Evolutionary conservation across 164 flowering plant species (phyloP).

Genomic region (Akebia trifoliata): DNA sequence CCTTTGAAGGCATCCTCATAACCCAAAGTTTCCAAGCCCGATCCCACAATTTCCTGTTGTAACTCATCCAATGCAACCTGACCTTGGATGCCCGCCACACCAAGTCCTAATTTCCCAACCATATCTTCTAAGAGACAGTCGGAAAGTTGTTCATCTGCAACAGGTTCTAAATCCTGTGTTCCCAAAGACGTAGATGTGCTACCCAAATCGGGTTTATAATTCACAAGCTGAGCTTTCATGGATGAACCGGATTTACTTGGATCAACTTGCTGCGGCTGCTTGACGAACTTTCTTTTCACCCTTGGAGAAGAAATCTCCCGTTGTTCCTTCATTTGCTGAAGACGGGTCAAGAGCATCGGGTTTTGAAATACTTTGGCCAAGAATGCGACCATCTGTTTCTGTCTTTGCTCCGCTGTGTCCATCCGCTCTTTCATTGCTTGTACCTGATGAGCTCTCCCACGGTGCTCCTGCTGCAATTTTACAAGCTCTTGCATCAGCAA

Average conservation of each 20-base stretch:
- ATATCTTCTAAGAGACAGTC: too few species aligned
- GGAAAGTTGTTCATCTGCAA: too few species aligned
- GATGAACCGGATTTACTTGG: too few species aligned
- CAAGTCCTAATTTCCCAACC: slow-evolving; percentile 25
- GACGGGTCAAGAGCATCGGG: slow-evolving; percentile 51
- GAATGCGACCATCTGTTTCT: slow-evolving; percentile 77
- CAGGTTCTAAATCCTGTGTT: slow-evolving; percentile 18
- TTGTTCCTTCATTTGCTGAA: slow-evolving; percentile 39
- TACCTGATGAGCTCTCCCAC: slow-evolving; percentile 44
- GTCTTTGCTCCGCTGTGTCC: slow-evolving; percentile 63
- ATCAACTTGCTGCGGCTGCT: too few species aligned
- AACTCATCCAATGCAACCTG: slow-evolving; percentile 26
- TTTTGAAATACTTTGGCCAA: slow-evolving; percentile 63
- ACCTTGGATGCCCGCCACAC: slow-evolving; percentile 18
- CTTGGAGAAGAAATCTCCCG: slow-evolving; percentile 36
- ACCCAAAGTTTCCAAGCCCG: slow-evolving; percentile 13
- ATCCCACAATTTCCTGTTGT: slow-evolving; percentile 19
- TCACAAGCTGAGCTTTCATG: too few species aligned
- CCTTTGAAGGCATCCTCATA: slow-evolving; percentile 31
- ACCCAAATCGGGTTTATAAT: slow-evolving; percentile 24
- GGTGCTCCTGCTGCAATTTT: slow-evolving; percentile 67
- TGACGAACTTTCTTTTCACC: slow-evolving; percentile 49
- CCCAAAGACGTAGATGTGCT: slow-evolving; percentile 12
- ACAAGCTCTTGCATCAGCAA: slow-evolving; percentile 60
- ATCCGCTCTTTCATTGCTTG: slow-evolving; percentile 54